These are phyloP conservation scores for Firmiana major DNA, from an alignment of 345 rosid genomes.

Conservation along the genomic window DNA sequence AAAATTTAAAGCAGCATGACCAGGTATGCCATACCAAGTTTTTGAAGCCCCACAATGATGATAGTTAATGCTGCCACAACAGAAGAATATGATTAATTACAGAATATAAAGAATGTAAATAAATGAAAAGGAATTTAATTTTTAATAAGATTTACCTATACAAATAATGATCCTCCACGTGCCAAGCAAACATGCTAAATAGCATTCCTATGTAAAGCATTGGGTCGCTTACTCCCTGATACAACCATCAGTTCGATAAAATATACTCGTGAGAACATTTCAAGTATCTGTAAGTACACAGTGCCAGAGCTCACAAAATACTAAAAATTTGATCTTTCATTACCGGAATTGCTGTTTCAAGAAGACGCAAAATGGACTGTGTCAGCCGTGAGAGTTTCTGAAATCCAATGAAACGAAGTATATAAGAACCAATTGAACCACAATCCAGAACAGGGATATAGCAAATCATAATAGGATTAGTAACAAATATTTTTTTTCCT, in stretches of 20 bases:
- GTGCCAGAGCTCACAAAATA: neutral
- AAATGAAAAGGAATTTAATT: neutral
- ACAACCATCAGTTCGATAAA: constrained; percentile 24
- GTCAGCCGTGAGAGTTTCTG: constrained; percentile 85
- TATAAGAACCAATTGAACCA: neutral
- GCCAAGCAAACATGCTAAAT: constrained; percentile 99
- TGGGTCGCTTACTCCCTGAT: constrained; percentile 98
- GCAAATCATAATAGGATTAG: neutral
- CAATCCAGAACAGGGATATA: constrained; percentile 3
- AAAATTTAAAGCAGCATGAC: constrained; percentile 84
- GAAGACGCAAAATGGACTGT: constrained; percentile 83
- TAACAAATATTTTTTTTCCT: neutral
- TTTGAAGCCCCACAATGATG: constrained; percentile 99
- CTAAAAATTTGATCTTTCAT: neutral
- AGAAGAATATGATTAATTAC: neutral
- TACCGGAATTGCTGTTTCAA: constrained; percentile 89
- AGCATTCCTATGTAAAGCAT: constrained; percentile 99
- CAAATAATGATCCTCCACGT: constrained; percentile 97
- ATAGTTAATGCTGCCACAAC: constrained; percentile 76
- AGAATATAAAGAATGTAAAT: constrained; percentile 4
- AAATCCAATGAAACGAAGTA: constrained; percentile 20
- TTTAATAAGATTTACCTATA: constrained; percentile 60
- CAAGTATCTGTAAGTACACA: neutral
- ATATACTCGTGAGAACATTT: constrained; percentile 2
- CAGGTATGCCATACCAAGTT: constrained; percentile 99